These are phyloP conservation scores for Colletotrichum costaricense DNA, from an alignment of 2,329 filamentous ascomycete genomes.

Conservation along the genomic window DNA sequence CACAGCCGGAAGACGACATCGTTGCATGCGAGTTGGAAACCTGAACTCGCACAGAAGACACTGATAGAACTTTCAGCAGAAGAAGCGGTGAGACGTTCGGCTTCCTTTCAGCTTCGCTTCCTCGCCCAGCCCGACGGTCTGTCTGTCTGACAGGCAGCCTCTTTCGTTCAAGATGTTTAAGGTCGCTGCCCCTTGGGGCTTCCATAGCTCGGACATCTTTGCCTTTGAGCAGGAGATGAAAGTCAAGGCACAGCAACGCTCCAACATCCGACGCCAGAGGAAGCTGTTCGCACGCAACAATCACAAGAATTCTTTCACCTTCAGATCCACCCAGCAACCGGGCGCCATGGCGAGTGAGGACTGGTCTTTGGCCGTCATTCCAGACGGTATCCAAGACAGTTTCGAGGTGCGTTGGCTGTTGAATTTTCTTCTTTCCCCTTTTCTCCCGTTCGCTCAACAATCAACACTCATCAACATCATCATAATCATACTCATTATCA, in stretches of 20 bases:
- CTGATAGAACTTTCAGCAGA: constrained; percentile 7
- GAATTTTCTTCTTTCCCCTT: background rate
- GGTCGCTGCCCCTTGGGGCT: constrained; percentile 26
- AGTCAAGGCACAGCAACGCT: constrained; percentile 17
- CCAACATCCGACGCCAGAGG: constrained; percentile 20
- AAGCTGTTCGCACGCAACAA: constrained; percentile 27
- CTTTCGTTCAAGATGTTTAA: constrained; percentile 33
- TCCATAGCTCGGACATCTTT: constrained; percentile 31
- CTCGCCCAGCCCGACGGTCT: background rate
- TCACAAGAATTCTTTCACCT: constrained; percentile 11
- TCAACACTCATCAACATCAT: background rate
- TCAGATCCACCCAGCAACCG: constrained; percentile 15
- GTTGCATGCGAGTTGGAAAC: constrained; percentile 24
- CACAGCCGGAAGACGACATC: constrained; percentile 33
- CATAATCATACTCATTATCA: too few relatives aligned
- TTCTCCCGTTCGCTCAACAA: background rate
- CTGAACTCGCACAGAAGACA: constrained; percentile 2
- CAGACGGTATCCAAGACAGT: constrained; percentile 33
- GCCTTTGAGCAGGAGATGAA: constrained; percentile 30
- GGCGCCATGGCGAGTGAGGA: constrained; percentile 25
- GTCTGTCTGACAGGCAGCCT: background rate
- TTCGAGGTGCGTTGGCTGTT: constrained; percentile 33
- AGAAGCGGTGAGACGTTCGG: constrained; percentile 20
- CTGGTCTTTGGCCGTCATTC: constrained; percentile 4
- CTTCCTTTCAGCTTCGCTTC: background rate